Conservation (phyloP, 2,329 filamentous ascomycete species). For the Polychaeton citri region DNA sequence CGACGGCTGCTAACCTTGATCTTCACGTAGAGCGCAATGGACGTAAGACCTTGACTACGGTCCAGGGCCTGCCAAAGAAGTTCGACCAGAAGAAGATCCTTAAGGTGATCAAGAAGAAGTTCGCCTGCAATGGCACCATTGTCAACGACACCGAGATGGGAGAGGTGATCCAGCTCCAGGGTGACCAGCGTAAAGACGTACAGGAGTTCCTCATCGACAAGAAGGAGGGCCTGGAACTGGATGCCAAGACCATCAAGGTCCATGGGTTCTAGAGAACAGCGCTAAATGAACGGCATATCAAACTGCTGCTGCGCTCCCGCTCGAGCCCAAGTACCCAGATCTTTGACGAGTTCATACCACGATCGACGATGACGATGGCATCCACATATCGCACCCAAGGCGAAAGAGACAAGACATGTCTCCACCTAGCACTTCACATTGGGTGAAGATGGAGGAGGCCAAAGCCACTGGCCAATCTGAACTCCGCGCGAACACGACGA, state of each 20-base stretch:
- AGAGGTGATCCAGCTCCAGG: slow-evolving; percentile 98
- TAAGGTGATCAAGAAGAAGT: slow-evolving; percentile 99
- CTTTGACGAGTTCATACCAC: not conserved
- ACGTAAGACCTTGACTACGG: slow-evolving; percentile 99
- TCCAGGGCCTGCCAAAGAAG: slow-evolving; percentile 97
- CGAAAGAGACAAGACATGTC: no score
- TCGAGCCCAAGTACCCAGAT: not conserved
- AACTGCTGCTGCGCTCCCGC: not conserved
- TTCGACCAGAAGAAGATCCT: slow-evolving; percentile 99
- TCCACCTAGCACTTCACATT: no score
- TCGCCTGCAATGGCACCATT: slow-evolving; percentile 99
- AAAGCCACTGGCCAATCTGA: not conserved
- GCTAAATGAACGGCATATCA: slow-evolving; percentile 3
- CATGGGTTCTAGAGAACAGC: slow-evolving; percentile 48
- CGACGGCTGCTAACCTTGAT: slow-evolving; percentile 33
- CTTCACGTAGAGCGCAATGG: slow-evolving; percentile 82
- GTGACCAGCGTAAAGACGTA: slow-evolving; percentile 97
- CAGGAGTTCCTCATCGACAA: slow-evolving; percentile 95
- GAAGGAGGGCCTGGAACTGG: slow-evolving; percentile 85
- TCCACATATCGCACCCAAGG: no score
- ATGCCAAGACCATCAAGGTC: slow-evolving; percentile 93
- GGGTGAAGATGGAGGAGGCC: not conserved
- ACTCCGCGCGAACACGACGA: not conserved
- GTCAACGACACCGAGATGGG: slow-evolving; percentile 93
- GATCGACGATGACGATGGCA: no score